Evolutionary conservation across 2,329 filamentous ascomycete genomes (phyloP).

Genomic region (Arthrobotrys entomopaga): DNA sequence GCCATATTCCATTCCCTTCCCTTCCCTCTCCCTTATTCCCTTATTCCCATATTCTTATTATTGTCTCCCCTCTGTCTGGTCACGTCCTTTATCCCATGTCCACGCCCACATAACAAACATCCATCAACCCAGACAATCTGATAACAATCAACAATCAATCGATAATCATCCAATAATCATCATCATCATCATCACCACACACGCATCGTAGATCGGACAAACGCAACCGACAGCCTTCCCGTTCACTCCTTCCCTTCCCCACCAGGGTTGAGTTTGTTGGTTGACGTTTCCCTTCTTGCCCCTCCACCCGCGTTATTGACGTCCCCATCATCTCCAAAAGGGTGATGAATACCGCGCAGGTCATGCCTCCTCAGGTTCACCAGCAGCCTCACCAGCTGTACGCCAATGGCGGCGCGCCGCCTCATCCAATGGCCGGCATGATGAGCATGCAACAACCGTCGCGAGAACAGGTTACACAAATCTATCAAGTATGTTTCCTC

Average conservation of each 20-base stretch:
- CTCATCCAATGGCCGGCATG: constrained; percentile 27
- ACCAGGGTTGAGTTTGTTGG: constrained; percentile 11
- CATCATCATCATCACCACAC: too few relatives aligned
- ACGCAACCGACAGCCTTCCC: neutral
- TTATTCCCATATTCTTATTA: neutral
- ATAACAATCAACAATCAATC: neutral
- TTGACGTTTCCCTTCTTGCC: constrained; percentile 1
- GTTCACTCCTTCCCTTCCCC: constrained; percentile 8
- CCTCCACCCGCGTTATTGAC: neutral
- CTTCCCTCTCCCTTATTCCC: neutral
- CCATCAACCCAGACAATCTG: neutral
- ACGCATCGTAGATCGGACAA: too few relatives aligned
- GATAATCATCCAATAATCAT: too few relatives aligned
- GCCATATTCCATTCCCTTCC: too few relatives aligned
- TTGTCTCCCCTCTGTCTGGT: constrained; percentile 1
- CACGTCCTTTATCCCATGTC: neutral
- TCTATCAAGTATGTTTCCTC: constrained; percentile 41
- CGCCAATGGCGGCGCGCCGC: constrained; percentile 27
- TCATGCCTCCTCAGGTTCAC: constrained; percentile 47
- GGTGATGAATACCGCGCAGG: constrained; percentile 52
- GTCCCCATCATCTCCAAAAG: constrained; percentile 1
- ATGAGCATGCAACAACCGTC: constrained; percentile 46
- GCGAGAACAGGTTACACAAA: constrained; percentile 38
- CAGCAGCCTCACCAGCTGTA: constrained; percentile 53
- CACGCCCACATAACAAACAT: constrained; percentile 11